phyloP scores from a whole-genome alignment of 176 grass and related monocot genomes.

The Oryza nivara region DNA sequence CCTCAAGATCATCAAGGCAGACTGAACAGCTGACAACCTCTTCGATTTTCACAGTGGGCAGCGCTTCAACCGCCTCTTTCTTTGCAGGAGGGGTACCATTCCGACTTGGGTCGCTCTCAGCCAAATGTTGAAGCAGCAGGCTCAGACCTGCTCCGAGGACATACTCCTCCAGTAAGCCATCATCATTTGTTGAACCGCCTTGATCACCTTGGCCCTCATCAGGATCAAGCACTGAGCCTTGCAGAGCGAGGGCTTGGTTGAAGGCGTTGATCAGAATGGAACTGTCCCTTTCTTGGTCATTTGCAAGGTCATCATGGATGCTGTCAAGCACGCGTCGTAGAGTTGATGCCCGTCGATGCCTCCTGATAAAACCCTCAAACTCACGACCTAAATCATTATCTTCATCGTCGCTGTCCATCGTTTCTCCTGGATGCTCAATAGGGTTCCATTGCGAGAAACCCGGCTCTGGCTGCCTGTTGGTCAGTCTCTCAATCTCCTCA shows the following conservation, averaged over 20 bases:
- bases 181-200: conserved; percentile 36
- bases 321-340: conserved; percentile 68
- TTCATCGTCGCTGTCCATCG: conserved; percentile 63
- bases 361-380: conserved; percentile 86
- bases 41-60: conserved; percentile 74
- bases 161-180: conserved; percentile 73
- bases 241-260: conserved; percentile 81
- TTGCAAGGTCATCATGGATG: conserved; percentile 74
- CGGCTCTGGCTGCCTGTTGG: conserved; percentile 40
- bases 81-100: conserved; percentile 87
- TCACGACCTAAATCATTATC: conserved; percentile 73
- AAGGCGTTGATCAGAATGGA: conserved; percentile 73
- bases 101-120: conserved; percentile 70
- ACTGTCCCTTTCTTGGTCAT: conserved; percentile 60
- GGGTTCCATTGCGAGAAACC: conserved; percentile 57
- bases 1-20: conserved; percentile 89
- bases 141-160: conserved; percentile 78
- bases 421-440: conserved; percentile 39
- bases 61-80: conserved; percentile 74
- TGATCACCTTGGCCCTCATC: conserved; percentile 46
- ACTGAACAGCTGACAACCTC: conserved; percentile 79
- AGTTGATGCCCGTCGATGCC: conserved; percentile 61
- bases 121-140: conserved; percentile 88
- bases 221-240: conserved; percentile 61
- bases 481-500: conserved; percentile 54